Percentiles rank a stretch among this genome's conserved stretches.
These are phyloP conservation scores for Chrysoporthe deuterocubensis DNA, from an alignment of 2,329 filamentous ascomycete species.

Conservation along the genomic window DNA sequence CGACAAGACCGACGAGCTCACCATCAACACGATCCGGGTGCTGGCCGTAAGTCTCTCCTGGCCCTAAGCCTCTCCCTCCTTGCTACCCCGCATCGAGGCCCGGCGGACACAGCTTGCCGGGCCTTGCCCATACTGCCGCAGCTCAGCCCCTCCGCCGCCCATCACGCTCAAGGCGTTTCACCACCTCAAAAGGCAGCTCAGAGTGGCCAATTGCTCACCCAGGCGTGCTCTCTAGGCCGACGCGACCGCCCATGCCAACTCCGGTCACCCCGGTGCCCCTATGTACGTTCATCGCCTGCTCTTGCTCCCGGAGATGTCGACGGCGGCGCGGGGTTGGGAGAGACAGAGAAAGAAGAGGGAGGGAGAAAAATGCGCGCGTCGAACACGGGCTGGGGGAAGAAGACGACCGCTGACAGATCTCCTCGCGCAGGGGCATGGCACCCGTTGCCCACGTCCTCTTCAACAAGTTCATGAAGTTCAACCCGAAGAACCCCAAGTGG, in stretches of 20 bases:
- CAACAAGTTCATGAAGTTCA: conserved; percentile 99
- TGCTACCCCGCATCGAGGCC: conserved; percentile 9
- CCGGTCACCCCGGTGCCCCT: conserved; percentile 96
- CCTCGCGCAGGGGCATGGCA: conserved; percentile 71
- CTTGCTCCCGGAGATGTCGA: conserved; percentile 7
- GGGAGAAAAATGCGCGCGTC: neutral
- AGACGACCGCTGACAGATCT: conserved; percentile 17
- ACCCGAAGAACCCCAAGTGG: conserved; percentile 98
- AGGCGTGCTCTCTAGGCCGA: conserved; percentile 69
- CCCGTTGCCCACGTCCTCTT: conserved; percentile 95
- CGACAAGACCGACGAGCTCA: conserved; percentile 83
- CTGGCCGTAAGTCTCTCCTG: conserved; percentile 75
- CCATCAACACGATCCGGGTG: conserved; percentile 97
- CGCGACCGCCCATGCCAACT: conserved; percentile 96
- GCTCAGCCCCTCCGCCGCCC: neutral
- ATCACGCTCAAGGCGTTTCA: neutral
- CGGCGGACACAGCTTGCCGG: neutral
- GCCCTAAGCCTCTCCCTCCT: neutral
- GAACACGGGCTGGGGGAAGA: neutral
- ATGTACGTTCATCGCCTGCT: conserved; percentile 64
- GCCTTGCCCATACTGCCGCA: neutral
- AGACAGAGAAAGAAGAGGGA: neutral
- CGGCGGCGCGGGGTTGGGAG: neutral
- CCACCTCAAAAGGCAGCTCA: neutral
- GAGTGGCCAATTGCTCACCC: conserved; percentile 32